These are phyloP conservation scores for Stemphylium lycopersici DNA, from an alignment of 2,329 filamentous ascomycete genomes.

Conservation along the genomic window DNA sequence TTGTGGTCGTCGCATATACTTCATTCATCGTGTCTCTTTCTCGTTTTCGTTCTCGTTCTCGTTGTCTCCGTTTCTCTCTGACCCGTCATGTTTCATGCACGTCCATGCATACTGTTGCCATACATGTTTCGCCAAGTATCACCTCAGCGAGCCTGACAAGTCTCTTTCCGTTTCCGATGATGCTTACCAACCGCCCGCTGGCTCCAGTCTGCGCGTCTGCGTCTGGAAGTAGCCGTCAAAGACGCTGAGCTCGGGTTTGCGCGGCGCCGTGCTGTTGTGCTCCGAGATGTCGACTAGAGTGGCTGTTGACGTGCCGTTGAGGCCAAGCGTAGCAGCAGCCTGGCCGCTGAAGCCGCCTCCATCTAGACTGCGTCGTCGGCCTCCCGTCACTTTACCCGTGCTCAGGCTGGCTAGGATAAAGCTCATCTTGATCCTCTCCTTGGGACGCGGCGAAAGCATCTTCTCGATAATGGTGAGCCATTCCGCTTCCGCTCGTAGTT, in stretches of 20 bases:
- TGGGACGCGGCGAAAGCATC: conserved; percentile 43
- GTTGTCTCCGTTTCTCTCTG: neutral
- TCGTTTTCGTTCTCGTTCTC: neutral
- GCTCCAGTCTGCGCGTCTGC: conserved; percentile 34
- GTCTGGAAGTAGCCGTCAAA: conserved; percentile 47
- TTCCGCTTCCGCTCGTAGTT: conserved; percentile 42
- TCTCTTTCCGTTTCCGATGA: neutral
- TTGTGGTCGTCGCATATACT: neutral
- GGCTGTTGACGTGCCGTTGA: conserved; percentile 14
- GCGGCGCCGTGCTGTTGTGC: conserved; percentile 14
- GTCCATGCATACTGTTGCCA: neutral
- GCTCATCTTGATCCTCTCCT: conserved; percentile 45
- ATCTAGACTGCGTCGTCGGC: conserved; percentile 45
- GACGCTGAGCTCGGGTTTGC: conserved; percentile 41
- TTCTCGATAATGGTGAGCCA: conserved; percentile 46
- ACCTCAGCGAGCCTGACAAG: conserved; percentile 3
- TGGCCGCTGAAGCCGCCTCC: conserved; percentile 43
- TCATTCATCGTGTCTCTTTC: neutral
- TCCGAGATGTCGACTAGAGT: conserved; percentile 25
- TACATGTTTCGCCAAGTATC: conserved; percentile 23
- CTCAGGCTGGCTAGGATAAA: conserved; percentile 36
- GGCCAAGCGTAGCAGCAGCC: conserved; percentile 26
- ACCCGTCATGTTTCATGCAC: neutral
- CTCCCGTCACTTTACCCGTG: conserved; percentile 35
- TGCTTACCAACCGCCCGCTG: conserved; percentile 28